Percentiles rank a stretch among this genome's conserved stretches.
Conservation (phyloP, 768 basidiomycete genomes). For the Suillus variegatus region DNA sequence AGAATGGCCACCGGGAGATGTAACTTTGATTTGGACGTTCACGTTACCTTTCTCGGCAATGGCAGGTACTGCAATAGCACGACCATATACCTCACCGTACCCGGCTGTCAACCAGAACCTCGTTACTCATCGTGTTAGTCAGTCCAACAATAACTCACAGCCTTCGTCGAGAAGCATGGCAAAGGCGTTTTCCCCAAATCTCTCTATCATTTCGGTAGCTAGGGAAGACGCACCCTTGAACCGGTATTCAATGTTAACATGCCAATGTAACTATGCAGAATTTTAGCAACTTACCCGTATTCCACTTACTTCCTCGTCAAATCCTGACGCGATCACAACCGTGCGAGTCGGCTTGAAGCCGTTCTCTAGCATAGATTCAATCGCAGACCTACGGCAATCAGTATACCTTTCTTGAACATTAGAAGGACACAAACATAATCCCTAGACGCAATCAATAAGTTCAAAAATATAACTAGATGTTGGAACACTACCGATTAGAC, state of each 20-base stretch:
- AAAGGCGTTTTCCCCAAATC: conserved; percentile 70
- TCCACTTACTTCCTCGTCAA: conserved; percentile 58
- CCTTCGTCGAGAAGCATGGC: conserved; percentile 88
- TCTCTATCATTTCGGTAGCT: conserved; percentile 44
- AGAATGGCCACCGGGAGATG: conserved; percentile 75
- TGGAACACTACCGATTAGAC: conserved; percentile 39
- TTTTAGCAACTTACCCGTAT: conserved; percentile 31
- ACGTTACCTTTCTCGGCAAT: conserved; percentile 74
- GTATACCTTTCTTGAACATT: background rate
- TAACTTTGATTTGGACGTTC: conserved; percentile 60
- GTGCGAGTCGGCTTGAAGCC: conserved; percentile 46
- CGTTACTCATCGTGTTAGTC: background rate
- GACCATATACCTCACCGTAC: conserved; percentile 2
- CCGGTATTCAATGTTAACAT: background rate
- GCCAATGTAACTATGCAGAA: background rate
- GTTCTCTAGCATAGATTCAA: conserved; percentile 47
- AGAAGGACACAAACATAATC: background rate
- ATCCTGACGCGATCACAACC: conserved; percentile 42
- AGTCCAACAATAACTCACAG: conserved; percentile 38
- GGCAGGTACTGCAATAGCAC: conserved; percentile 52
- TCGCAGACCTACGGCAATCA: conserved; percentile 33
- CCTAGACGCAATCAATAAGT: background rate
- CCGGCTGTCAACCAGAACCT: background rate
- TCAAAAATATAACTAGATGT: background rate
- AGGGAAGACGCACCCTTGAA: conserved; percentile 53